Evolutionary conservation across 768 basidiomycete genomes (phyloP).

Genomic region (Panaeolus cyanescens): DNA sequence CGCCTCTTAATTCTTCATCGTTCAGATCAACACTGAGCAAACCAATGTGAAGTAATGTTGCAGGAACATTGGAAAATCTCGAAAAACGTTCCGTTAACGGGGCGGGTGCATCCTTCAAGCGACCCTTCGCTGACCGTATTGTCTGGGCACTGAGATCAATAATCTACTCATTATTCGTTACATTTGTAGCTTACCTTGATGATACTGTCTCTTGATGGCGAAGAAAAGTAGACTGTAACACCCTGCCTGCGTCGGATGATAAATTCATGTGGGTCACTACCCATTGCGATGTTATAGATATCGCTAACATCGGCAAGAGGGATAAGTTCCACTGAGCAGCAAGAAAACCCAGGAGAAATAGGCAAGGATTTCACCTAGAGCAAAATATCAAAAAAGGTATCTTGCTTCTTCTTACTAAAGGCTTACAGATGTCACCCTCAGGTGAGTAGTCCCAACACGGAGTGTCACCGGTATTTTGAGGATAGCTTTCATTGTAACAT

Average conservation of each 20-base stretch:
- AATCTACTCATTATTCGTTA: neutral
- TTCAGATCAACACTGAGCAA: constrained; percentile 75
- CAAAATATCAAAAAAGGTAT: neutral
- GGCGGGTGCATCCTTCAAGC: constrained; percentile 56
- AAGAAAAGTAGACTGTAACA: constrained; percentile 76
- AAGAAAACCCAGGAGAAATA: constrained; percentile 67
- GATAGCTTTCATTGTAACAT: constrained; percentile 69
- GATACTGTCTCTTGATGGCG: constrained; percentile 65
- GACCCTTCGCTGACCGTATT: constrained; percentile 75
- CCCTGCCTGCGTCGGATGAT: constrained; percentile 78
- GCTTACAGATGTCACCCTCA: constrained; percentile 76
- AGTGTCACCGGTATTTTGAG: constrained; percentile 74
- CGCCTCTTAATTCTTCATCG: constrained; percentile 76
- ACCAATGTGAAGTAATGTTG: constrained; percentile 84
- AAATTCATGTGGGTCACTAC: constrained; percentile 75
- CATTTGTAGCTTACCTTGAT: constrained; percentile 56
- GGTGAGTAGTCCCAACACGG: constrained; percentile 66
- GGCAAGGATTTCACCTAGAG: constrained; percentile 67
- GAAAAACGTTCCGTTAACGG: constrained; percentile 66
- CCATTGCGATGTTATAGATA: constrained; percentile 78
- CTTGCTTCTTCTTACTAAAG: neutral
- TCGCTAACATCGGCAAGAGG: constrained; percentile 83
- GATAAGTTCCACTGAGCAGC: constrained; percentile 83
- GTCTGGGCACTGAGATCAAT: constrained; percentile 40
- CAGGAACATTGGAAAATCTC: constrained; percentile 82